A percentile compares a stretch with the other conserved stretches of the same genome.
These are phyloP conservation scores for Thecaphora frezii DNA, from an alignment of 1,284 basidiomycete species.

Conservation along the genomic window DNA sequence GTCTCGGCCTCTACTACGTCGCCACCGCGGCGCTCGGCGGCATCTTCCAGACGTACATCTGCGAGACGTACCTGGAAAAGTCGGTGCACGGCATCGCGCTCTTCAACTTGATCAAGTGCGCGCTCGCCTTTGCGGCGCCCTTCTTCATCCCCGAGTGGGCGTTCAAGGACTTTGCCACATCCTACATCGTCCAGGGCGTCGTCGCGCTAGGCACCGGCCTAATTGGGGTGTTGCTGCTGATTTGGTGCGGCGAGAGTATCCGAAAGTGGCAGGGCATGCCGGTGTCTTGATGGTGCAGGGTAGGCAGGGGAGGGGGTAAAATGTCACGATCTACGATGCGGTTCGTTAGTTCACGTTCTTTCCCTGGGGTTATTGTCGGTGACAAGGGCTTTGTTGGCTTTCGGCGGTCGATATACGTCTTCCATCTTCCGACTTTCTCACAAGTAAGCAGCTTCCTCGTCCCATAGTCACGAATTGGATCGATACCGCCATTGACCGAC, in stretches of 20 bases:
- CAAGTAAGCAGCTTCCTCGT: too few relatives aligned
- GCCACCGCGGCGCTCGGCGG: constrained; percentile 23
- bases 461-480: too few relatives aligned
- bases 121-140: constrained; percentile 58
- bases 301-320: too few relatives aligned
- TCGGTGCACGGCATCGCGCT: constrained; percentile 58
- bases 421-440: too few relatives aligned
- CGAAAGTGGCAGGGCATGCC: constrained; percentile 30
- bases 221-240: constrained; percentile 27
- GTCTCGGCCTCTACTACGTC: constrained; percentile 56
- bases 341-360: too few relatives aligned
- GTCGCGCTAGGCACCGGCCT: constrained; percentile 47
- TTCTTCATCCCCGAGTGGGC: constrained; percentile 59
- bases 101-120: constrained; percentile 60
- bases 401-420: too few relatives aligned
- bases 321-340: too few relatives aligned
- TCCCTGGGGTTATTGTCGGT: too few relatives aligned
- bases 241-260: constrained; percentile 33
- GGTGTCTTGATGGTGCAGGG: too few relatives aligned
- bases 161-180: constrained; percentile 35
- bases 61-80: constrained; percentile 55
- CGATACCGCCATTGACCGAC: too few relatives aligned
- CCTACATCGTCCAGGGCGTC: constrained; percentile 52
- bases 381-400: too few relatives aligned
- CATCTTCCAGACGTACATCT: constrained; percentile 50